These are phyloP conservation scores for Bryoerythrophyllum caledonicum DNA, from an alignment of 225 moss, liverwort and hornwort genomes.

Conservation along the genomic window DNA sequence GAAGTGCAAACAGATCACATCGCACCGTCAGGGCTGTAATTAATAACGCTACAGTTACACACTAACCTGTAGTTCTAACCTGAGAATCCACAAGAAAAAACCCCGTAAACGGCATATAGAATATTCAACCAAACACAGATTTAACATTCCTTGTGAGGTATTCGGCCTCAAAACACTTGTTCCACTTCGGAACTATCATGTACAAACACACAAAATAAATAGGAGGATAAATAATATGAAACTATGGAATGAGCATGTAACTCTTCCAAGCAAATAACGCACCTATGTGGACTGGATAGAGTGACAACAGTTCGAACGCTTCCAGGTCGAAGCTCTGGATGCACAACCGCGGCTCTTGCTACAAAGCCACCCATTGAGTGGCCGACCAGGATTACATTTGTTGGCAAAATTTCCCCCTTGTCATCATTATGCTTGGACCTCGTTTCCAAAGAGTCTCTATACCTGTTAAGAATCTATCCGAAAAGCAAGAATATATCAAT, in stretches of 20 bases:
- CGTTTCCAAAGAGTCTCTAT: conserved; percentile 88
- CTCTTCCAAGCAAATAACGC: conserved; percentile 30
- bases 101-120: neutral
- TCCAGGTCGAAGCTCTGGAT: conserved; percentile 81
- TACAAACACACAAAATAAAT: conserved; percentile 5
- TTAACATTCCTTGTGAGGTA: conserved; percentile 5
- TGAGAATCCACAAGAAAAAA: neutral
- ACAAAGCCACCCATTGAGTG: conserved; percentile 99
- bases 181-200: conserved; percentile 6
- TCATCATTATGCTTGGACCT: conserved; percentile 89
- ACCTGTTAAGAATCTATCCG: conserved; percentile 87
- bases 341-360: conserved; percentile 94
- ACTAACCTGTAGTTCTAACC: conserved; percentile 13
- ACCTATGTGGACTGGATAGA: conserved; percentile 95
- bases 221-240: conserved; percentile 14
- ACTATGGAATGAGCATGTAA: conserved; percentile 11
- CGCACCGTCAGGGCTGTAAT: neutral
- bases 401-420: conserved; percentile 78
- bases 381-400: conserved; percentile 87
- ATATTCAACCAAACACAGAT: neutral
- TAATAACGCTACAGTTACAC: conserved; percentile 13
- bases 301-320: conserved; percentile 88
- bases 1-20: conserved; percentile 17
- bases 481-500: conserved; percentile 9
- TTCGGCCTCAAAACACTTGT: conserved; percentile 20